Percentiles rank a stretch among this genome's conserved stretches.
These are phyloP conservation scores for Acanthamoeba lugdunensis DNA, from an alignment of 208 protist species.

Conservation along the genomic window DNA sequence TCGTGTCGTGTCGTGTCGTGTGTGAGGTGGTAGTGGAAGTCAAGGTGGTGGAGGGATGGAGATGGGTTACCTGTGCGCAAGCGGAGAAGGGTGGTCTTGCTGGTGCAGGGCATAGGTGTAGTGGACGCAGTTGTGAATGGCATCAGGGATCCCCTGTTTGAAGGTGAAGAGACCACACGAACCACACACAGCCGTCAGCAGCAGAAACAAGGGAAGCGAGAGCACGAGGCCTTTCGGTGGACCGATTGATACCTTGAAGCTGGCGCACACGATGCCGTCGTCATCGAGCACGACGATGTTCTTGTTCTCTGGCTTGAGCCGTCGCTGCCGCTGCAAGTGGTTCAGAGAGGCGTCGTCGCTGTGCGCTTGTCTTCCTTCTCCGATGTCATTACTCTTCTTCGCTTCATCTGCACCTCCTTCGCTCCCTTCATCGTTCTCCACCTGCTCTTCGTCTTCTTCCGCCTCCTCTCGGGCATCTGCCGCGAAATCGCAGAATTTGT, in stretches of 20 bases:
- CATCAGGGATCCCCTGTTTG: conserved; percentile 27
- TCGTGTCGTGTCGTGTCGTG: not conserved
- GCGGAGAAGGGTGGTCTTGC: conserved; percentile 19
- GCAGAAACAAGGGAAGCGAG: not conserved
- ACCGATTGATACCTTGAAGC: conserved; percentile 15
- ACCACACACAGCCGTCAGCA: not conserved
- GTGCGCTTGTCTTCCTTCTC: no score
- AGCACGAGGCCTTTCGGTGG: no score
- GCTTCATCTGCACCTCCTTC: not conserved
- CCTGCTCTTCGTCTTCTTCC: not conserved
- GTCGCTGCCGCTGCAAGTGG: not conserved
- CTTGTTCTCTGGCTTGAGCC: conserved; percentile 37
- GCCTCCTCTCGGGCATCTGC: not conserved
- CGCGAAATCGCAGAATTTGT: conserved; percentile 55
- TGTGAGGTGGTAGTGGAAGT: not conserved
- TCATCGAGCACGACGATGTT: conserved; percentile 51
- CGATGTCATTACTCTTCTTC: not conserved
- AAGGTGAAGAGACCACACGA: not conserved
- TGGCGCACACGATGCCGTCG: not conserved
- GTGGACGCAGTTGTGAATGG: conserved; percentile 61
- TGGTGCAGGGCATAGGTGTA: conserved; percentile 35
- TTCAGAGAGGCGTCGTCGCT: no score
- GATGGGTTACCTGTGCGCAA: not conserved
- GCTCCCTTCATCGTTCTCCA: not conserved
- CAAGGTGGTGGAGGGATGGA: no score